These are phyloP conservation scores for Pichia sp. DNA, from an alignment of 1,139 yeast species.

Conservation along the genomic window DNA sequence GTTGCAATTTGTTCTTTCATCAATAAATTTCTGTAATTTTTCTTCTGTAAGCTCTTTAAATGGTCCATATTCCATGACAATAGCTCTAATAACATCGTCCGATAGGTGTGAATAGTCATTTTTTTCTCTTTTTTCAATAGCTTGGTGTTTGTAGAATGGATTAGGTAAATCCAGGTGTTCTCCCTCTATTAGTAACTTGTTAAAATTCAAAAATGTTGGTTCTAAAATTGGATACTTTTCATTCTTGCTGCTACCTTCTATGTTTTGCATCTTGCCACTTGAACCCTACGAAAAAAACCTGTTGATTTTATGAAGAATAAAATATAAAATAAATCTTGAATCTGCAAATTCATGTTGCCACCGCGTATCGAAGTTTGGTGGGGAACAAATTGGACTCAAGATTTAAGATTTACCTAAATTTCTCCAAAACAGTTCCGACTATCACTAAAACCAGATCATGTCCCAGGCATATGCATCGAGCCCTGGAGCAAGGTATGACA, in stretches of 20 bases:
- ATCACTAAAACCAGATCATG: background rate
- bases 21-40: constrained; percentile 7
- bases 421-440: background rate
- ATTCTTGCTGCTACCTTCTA: background rate
- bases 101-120: constrained; percentile 14
- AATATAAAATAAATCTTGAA: background rate
- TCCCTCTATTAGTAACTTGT: constrained; percentile 14
- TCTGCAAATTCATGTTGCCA: background rate
- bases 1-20: background rate
- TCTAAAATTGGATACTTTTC: constrained; percentile 8
- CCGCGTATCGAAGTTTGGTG: background rate
- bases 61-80: constrained; percentile 18
- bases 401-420: background rate
- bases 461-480: background rate
- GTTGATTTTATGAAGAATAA: background rate
- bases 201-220: constrained; percentile 9
- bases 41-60: constrained; percentile 17
- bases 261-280: background rate
- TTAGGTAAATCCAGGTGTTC: constrained; percentile 15
- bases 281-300: background rate
- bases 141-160: constrained; percentile 11
- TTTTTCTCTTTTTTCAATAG: background rate
- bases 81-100: constrained; percentile 14
- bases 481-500: constrained; percentile 13
- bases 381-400: background rate